Evolutionary conservation across 2,329 filamentous ascomycete species (phyloP).

Genomic region (Lecanicillium sp.): DNA sequence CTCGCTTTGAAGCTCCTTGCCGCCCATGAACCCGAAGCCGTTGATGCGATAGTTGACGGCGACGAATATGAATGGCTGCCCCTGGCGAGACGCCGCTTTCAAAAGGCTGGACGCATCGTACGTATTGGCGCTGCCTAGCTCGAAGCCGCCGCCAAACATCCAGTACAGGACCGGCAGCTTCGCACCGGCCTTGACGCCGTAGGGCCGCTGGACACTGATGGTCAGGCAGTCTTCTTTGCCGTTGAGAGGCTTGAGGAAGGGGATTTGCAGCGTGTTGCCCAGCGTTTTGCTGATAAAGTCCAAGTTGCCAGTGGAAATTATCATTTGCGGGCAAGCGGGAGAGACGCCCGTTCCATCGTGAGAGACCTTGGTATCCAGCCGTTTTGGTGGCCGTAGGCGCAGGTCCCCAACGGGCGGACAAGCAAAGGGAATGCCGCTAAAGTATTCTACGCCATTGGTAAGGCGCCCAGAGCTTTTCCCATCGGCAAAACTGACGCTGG

Average conservation of each 20-base stretch:
- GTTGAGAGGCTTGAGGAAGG: constrained; percentile 33
- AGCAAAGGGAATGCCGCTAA: no score
- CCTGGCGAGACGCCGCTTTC: constrained; percentile 26
- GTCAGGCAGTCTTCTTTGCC: constrained; percentile 45
- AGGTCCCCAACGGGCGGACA: no score
- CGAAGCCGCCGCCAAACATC: constrained; percentile 49
- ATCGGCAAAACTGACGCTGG: no score
- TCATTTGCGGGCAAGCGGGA: constrained; percentile 52
- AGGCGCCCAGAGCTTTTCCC: no score
- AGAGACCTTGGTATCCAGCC: no score
- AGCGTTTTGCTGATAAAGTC: constrained; percentile 26
- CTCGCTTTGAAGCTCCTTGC: constrained; percentile 46
- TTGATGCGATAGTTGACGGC: constrained; percentile 57
- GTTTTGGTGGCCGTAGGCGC: no score
- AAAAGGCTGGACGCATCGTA: constrained; percentile 30
- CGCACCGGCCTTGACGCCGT: constrained; percentile 28
- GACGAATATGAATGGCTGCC: constrained; percentile 55
- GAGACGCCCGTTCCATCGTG: constrained; percentile 37
- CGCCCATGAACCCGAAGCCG: constrained; percentile 55
- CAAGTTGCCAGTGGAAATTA: constrained; percentile 31
- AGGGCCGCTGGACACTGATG: constrained; percentile 39
- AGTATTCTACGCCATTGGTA: no score
- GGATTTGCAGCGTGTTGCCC: constrained; percentile 31
- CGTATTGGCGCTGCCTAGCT: constrained; percentile 23
- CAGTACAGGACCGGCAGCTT: constrained; percentile 50